Conservation (phyloP, 768 basidiomycete species). For the Hypholoma sublateritium region DNA sequence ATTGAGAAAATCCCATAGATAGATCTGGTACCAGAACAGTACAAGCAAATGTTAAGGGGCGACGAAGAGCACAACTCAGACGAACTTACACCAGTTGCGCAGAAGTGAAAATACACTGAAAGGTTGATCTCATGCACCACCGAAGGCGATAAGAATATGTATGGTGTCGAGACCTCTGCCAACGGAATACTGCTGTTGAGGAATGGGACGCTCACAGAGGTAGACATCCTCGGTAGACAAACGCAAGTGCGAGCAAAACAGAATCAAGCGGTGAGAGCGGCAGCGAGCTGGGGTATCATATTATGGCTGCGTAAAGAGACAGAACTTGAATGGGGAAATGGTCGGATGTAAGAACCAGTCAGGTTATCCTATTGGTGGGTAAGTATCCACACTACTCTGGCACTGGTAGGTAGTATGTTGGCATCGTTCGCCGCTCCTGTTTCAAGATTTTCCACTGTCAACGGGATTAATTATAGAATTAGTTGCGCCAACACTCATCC, state of each 20-base stretch:
- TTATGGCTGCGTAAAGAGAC: not conserved
- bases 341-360: conserved; percentile 2
- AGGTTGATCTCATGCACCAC: conserved; percentile 2
- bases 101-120: conserved; percentile 7
- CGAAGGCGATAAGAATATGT: conserved; percentile 3
- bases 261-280: not conserved
- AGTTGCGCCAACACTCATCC: too few relatives aligned
- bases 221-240: not conserved
- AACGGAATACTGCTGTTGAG: not conserved
- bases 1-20: conserved; percentile 10
- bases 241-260: not conserved
- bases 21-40: conserved; percentile 1
- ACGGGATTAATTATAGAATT: too few relatives aligned
- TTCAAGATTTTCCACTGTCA: too few relatives aligned
- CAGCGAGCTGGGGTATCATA: not conserved
- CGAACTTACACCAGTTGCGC: conserved; percentile 4
- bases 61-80: not conserved
- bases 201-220: not conserved
- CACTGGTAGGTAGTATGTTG: not conserved
- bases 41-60: not conserved
- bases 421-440: too few relatives aligned
- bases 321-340: conserved; percentile 5
- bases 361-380: not conserved
- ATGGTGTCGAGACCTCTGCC: conserved; percentile 2
- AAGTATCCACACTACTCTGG: not conserved